Percentiles rank a stretch among this genome's conserved stretches.
These are phyloP conservation scores for Arbutus unedo DNA, from an alignment of 148 eudicot species.

Conservation along the genomic window DNA sequence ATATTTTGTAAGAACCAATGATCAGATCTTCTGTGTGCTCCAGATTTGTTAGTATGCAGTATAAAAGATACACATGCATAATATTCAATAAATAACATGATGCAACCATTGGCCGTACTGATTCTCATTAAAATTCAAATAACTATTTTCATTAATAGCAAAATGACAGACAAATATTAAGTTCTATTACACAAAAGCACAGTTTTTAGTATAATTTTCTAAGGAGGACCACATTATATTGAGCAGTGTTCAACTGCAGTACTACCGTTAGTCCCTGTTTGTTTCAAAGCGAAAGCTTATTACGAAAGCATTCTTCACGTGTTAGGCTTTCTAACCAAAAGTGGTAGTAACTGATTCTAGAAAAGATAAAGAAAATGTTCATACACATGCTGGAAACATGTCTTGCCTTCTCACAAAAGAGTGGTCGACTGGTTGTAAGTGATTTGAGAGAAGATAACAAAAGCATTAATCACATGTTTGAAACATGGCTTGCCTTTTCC, in stretches of 20 bases:
- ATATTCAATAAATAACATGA: too few species aligned
- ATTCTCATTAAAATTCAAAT: too few species aligned
- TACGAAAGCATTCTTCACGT: neutral
- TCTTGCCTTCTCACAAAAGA: neutral
- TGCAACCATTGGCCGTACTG: too few species aligned
- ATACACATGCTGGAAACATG: neutral
- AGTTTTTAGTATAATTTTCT: neutral
- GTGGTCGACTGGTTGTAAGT: neutral
- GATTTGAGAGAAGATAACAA: neutral
- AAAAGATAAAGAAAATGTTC: neutral
- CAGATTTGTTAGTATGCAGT: too few species aligned
- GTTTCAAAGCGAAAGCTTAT: neutral
- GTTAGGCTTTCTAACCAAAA: neutral
- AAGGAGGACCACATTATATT: neutral
- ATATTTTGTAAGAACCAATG: too few species aligned
- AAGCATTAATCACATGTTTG: neutral
- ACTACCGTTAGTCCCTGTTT: neutral
- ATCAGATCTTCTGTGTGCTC: too few species aligned
- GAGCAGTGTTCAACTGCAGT: neutral
- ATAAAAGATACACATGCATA: too few species aligned
- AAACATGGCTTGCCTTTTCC: neutral
- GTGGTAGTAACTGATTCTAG: neutral
- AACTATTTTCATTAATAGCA: too few species aligned
- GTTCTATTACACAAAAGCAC: too few species aligned
- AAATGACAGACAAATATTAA: too few species aligned